Evolutionary conservation across 2,329 filamentous ascomycete genomes (phyloP).

Genomic region (Xylaria sp.): DNA sequence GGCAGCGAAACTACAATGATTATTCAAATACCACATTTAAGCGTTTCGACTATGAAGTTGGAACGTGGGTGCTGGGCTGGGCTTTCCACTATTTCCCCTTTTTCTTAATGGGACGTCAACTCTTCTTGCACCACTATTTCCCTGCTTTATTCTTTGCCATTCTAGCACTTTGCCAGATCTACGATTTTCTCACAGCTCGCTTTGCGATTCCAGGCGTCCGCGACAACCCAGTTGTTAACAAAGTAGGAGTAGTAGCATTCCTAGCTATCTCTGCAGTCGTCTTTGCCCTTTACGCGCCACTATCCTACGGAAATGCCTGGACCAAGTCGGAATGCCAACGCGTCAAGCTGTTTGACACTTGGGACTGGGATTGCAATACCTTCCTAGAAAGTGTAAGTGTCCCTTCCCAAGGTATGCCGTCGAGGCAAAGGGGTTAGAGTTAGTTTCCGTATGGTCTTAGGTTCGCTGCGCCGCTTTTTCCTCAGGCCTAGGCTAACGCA

Average conservation of each 20-base stretch:
- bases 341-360: conserved; percentile 86
- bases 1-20: conserved; percentile 93
- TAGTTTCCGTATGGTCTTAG: conserved; percentile 18
- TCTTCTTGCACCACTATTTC: conserved; percentile 99
- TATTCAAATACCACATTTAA: conserved; percentile 87
- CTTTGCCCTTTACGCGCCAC: conserved; percentile 86
- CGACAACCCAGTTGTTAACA: conserved; percentile 78
- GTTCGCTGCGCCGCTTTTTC: neutral
- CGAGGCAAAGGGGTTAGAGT: conserved; percentile 48
- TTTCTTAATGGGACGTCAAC: conserved; percentile 96
- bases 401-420: conserved; percentile 52
- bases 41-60: conserved; percentile 97
- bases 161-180: conserved; percentile 86
- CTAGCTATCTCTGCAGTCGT: conserved; percentile 77
- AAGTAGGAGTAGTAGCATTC: conserved; percentile 77
- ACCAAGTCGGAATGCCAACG: conserved; percentile 87
- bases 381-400: conserved; percentile 86
- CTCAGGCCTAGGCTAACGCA: conserved; percentile 19
- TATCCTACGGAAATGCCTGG: conserved; percentile 95
- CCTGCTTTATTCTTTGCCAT: conserved; percentile 96
- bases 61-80: conserved; percentile 91
- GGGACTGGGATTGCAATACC: conserved; percentile 99
- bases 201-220: conserved; percentile 74
- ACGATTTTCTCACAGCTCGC: conserved; percentile 84
- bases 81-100: conserved; percentile 99